Percentiles rank a stretch among this genome's conserved stretches.
Conservation (phyloP, 139 green algal genomes). For the Chlamydomonas applanata region DNA sequence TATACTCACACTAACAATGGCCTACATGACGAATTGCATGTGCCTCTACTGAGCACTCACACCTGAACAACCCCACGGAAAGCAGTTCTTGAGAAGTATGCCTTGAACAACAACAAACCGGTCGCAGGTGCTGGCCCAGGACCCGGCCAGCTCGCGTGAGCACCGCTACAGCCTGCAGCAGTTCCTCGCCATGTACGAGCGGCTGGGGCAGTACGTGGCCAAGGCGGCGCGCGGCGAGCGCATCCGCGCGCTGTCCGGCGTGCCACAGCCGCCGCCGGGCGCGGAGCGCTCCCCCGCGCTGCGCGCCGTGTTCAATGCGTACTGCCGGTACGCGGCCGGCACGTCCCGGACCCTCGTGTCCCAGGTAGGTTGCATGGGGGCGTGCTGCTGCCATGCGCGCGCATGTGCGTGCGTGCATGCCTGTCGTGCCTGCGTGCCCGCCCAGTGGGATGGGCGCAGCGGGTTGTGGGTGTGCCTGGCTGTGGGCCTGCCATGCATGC, state of each 20-base stretch:
- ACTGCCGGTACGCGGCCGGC: conserved; percentile 16
- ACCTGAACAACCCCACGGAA: background rate
- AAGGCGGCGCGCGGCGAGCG: conserved; percentile 13
- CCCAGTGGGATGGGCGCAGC: too few relatives aligned
- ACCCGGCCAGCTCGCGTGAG: conserved; percentile 6
- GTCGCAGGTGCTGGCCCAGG: conserved; percentile 11
- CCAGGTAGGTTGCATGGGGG: too few relatives aligned
- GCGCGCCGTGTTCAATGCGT: conserved; percentile 16
- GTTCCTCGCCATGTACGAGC: conserved; percentile 16
- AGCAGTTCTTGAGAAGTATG: too few relatives aligned
- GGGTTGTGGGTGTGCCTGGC: too few relatives aligned
- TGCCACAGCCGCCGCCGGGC: conserved; percentile 6
- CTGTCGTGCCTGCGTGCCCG: too few relatives aligned
- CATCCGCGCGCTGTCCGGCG: conserved; percentile 1
- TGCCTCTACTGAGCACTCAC: background rate
- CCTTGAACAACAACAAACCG: too few relatives aligned
- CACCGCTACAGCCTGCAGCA: conserved; percentile 5
- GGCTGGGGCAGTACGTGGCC: conserved; percentile 7
- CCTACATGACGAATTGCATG: background rate
- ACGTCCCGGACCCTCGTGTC: conserved; percentile 7
- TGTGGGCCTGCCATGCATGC: too few relatives aligned
- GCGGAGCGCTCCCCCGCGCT: conserved; percentile 5
- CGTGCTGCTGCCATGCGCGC: too few relatives aligned
- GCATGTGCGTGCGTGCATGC: too few relatives aligned
- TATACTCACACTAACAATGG: background rate